Conservation (phyloP, 2,329 filamentous ascomycete genomes). For the Xylariaceae sp. region DNA sequence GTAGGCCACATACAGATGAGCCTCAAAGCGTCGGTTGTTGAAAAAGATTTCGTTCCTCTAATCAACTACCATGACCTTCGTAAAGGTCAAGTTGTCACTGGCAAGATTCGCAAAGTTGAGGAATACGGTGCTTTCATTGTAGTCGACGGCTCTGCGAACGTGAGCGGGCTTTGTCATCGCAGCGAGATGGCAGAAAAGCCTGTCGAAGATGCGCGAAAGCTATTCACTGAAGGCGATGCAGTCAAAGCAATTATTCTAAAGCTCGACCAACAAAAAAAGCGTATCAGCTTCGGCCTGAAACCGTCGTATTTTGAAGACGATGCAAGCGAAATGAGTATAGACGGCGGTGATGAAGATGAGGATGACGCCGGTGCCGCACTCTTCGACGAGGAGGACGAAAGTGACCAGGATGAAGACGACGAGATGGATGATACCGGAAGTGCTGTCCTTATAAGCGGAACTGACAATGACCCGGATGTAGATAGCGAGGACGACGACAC, state of each 20-base stretch:
- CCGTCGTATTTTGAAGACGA: conserved; percentile 80
- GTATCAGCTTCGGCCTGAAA: conserved; percentile 89
- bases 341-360: conserved; percentile 43
- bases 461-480: conserved; percentile 44
- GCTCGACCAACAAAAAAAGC: conserved; percentile 72
- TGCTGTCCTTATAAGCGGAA: conserved; percentile 49
- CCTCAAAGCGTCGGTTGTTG: conserved; percentile 81
- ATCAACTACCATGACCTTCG: conserved; percentile 77
- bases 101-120: conserved; percentile 90
- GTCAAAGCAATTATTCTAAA: conserved; percentile 90
- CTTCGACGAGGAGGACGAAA: conserved; percentile 45
- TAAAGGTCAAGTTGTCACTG: conserved; percentile 80
- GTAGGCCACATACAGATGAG: conserved; percentile 80
- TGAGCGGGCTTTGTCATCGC: conserved; percentile 91
- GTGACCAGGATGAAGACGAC: conserved; percentile 51
- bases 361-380: conserved; percentile 51
- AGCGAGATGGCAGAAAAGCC: conserved; percentile 86
- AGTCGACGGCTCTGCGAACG: conserved; percentile 81
- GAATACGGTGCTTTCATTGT: conserved; percentile 95
- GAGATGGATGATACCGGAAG: conserved; percentile 51
- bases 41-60: conserved; percentile 75
- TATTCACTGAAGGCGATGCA: conserved; percentile 88
- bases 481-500: conserved; percentile 47
- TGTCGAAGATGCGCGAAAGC: conserved; percentile 81
- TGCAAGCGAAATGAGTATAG: conserved; percentile 55